Conservation (phyloP, 1,284 basidiomycete genomes). For the Malassezia restricta region DNA sequence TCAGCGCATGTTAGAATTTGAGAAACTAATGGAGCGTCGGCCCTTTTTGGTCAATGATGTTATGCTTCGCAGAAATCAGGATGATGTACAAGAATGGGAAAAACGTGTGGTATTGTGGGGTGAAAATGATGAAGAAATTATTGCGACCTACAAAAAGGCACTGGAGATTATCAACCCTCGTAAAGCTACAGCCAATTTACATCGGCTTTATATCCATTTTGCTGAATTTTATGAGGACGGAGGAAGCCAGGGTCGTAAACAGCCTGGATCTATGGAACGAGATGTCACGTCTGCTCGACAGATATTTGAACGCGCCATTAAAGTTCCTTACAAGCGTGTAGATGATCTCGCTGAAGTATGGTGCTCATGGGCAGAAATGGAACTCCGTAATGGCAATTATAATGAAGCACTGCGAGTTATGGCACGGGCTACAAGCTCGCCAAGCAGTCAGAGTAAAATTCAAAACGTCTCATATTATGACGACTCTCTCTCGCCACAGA, state of each 20-base stretch:
- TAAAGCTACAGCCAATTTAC: slow-evolving; percentile 79
- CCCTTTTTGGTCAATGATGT: slow-evolving; percentile 97
- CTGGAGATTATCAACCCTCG: slow-evolving; percentile 77
- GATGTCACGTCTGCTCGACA: slow-evolving; percentile 77
- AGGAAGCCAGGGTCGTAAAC: slow-evolving; percentile 49
- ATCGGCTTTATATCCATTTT: slow-evolving; percentile 85
- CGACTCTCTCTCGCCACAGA: slow-evolving; percentile 76
- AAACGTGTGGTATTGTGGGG: slow-evolving; percentile 89
- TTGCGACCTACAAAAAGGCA: slow-evolving; percentile 80
- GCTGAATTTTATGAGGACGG: slow-evolving; percentile 96
- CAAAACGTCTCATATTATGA: slow-evolving; percentile 83
- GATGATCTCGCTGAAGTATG: slow-evolving; percentile 97
- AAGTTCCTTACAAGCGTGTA: slow-evolving; percentile 83
- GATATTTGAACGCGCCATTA: slow-evolving; percentile 80
- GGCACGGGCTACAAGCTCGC: slow-evolving; percentile 73
- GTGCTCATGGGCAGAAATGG: slow-evolving; percentile 99
- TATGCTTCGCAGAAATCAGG: slow-evolving; percentile 78
- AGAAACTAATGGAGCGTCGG: slow-evolving; percentile 82
- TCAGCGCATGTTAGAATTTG: slow-evolving; percentile 78
- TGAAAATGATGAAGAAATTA: slow-evolving; percentile 83
- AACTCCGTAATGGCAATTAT: slow-evolving; percentile 87
- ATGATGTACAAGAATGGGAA: slow-evolving; percentile 99
- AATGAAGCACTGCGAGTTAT: slow-evolving; percentile 87
- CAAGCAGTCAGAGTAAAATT: slow-evolving; percentile 62
- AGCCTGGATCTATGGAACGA: slow-evolving; percentile 53